phyloP scores from a whole-genome alignment of 768 basidiomycete genomes.

The Leccinellum luteum region DNA sequence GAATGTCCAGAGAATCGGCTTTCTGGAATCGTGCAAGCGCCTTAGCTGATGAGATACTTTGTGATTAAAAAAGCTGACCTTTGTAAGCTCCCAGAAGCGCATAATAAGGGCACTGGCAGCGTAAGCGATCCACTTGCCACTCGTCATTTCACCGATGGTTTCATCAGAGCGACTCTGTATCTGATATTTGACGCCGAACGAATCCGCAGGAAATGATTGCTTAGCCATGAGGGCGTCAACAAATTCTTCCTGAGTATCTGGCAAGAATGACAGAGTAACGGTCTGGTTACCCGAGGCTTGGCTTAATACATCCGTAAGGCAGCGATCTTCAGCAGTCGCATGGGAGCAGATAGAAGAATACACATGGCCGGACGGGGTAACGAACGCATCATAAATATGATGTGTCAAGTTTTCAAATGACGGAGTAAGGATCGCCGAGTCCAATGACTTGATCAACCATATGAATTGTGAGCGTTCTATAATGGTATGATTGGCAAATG shows the following conservation, averaged over 20 bases:
- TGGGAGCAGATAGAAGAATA: slow-evolving; percentile 54
- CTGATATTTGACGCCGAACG: slow-evolving; percentile 46
- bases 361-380: slow-evolving; percentile 40
- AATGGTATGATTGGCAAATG: not conserved
- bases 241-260: slow-evolving; percentile 52
- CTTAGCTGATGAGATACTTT: slow-evolving; percentile 1
- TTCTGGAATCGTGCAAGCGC: slow-evolving; percentile 46
- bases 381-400: slow-evolving; percentile 42
- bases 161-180: slow-evolving; percentile 45
- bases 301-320: slow-evolving; percentile 40
- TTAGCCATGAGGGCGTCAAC: slow-evolving; percentile 37
- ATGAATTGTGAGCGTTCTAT: slow-evolving; percentile 4
- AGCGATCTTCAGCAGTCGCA: slow-evolving; percentile 28
- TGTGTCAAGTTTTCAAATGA: slow-evolving; percentile 49
- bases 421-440: slow-evolving; percentile 41
- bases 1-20: slow-evolving; percentile 93
- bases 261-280: slow-evolving; percentile 50
- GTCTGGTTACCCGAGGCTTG: slow-evolving; percentile 37
- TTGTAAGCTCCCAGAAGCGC: slow-evolving; percentile 84
- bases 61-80: slow-evolving; percentile 42
- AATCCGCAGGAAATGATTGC: slow-evolving; percentile 33
- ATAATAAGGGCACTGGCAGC: slow-evolving; percentile 71
- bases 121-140: slow-evolving; percentile 86
- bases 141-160: slow-evolving; percentile 73
- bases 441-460: slow-evolving; percentile 29